Base-by-base conservation (phyloP, 805 yeast species). In the Maudiozyma barnettii region DNA sequence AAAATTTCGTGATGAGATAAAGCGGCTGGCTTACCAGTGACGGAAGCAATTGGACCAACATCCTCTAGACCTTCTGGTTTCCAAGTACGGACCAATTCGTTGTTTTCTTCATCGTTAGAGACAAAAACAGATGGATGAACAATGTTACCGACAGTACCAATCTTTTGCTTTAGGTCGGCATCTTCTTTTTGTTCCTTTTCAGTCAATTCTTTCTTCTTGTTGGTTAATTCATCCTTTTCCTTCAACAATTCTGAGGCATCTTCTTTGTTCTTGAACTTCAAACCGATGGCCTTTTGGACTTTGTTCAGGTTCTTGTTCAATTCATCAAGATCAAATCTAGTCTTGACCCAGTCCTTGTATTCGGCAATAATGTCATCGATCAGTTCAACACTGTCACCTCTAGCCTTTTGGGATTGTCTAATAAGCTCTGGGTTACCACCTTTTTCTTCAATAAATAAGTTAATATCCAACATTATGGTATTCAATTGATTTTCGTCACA, bases 1-100 rank as follows among this genome's bases (percentile, higher is more conserved):
- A 93, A 75, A 47, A 93, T 83, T 74, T 93, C 99, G 65, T 93
- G 98, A 67, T 93, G 99, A 30, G 98, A 90, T 65, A 91, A 77
- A 31, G 70, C 70, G 49, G 95, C 95, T 54, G 81, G 80, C 44
- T 76, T 73, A 51, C 85, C 84, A 45, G 95, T 82, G 43, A 83
- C 91, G 58, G 89, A 73, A 49, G 95, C 95, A 54, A 78, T 67
- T 52, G 77, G 74, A 39, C 78, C 82, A 48, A 79, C 75, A 49
- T 73, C 76, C 39, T 67, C 70, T 54, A 77, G 73, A 39, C 80
- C 82, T 58, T 78, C 83, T 49, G 97, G 97, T 47, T 76, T 77
- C 96, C 97, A 93, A 40, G 81, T 77, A 67, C 85, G 84, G 40
- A 90, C 84, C 42, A 93, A 67, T 60, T 85, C 90, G 67, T 93